A percentile compares a stretch with the other conserved stretches of the same genome.
Conservation (phyloP, 2,329 filamentous ascomycete genomes). For the Cytospora piceicola region DNA sequence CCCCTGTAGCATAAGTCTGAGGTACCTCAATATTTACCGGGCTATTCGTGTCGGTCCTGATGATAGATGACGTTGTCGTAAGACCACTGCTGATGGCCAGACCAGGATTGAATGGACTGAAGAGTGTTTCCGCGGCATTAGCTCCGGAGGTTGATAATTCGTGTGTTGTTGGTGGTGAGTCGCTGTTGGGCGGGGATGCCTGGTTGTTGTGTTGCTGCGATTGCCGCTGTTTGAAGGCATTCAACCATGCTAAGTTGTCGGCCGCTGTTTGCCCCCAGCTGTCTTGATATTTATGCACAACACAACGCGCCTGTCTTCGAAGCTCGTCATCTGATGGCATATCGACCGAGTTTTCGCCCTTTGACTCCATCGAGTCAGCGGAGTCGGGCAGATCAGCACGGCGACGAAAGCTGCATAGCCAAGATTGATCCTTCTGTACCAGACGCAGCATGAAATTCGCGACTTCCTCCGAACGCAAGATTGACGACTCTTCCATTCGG, state of each 20-base stretch:
- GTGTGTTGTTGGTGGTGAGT: slow-evolving; percentile 25
- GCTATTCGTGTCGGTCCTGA: slow-evolving; percentile 4
- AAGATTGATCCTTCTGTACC: slow-evolving; percentile 53
- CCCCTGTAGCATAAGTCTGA: neutral
- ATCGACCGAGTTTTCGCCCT: slow-evolving; percentile 59
- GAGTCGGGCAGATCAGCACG: slow-evolving; percentile 61
- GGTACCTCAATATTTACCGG: neutral
- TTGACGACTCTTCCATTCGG: slow-evolving; percentile 57
- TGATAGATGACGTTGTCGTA: neutral
- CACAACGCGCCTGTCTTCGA: slow-evolving; percentile 60
- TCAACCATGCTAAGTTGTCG: slow-evolving; percentile 59
- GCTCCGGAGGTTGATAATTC: neutral
- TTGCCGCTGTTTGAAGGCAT: slow-evolving; percentile 56
- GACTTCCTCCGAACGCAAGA: slow-evolving; percentile 52
- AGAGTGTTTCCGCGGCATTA: neutral
- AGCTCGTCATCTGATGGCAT: slow-evolving; percentile 58
- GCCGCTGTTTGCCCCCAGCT: slow-evolving; percentile 67
- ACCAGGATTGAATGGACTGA: neutral
- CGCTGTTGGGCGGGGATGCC: slow-evolving; percentile 26
- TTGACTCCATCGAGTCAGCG: slow-evolving; percentile 52
- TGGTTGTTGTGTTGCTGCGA: slow-evolving; percentile 34
- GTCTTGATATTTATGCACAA: slow-evolving; percentile 66
- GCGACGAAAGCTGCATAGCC: slow-evolving; percentile 60
- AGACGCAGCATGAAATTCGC: slow-evolving; percentile 61
- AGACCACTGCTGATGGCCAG: neutral